Base-by-base conservation (phyloP, 1,284 basidiomycete genomes). In the Cryptococcus sp. region DNA sequence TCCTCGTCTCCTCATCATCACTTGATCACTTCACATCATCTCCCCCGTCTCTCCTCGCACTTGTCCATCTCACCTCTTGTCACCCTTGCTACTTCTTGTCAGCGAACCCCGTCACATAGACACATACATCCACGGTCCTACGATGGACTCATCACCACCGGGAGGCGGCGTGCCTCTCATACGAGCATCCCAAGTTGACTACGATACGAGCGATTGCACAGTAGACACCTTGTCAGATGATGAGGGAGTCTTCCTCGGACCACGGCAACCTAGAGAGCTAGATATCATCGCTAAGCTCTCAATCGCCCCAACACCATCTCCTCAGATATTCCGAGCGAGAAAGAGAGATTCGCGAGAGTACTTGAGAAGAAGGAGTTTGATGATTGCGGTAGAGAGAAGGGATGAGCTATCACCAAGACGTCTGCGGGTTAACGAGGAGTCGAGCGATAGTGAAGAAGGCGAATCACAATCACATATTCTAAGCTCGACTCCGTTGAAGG, bases 341-440 rank as follows among this genome's bases (percentile, higher is more conserved):
- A 58, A 58, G 27, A 27, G 61, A n/a, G 61, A 62, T 40, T 62
- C 61, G 20, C 54, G 55, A 17, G 62, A 64, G 38, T 64, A 59
- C 19, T 40, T 61, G 41, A 39, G 62, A 19, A 44, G 62, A 19
- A 53, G 51, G 23, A 61, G 59, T 3, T n/a, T 61, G n/a, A 38
- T 61, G 4, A 25, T 56, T 15, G 41, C 62, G 13, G n/a, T 46
- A 11, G 44, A 41, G 17, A 48, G 47, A 41, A 54, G n/a, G 22
- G 27, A 25, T n/a, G 27, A 10, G 40, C 19, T 17, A 38, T 23
- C 31, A 20, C 42, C 17, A 42, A 47, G 0, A 41, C 53, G 16
- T 23, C 53, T 2, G 60, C 47, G 31, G 31, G 5, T 35, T n/a
- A 38, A 41, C 27, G 44, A 54, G 20, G 31, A 19, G 27, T 22